Base-by-base conservation (phyloP, 1,284 basidiomycete genomes). In the Apiotrichum domesticum region DNA sequence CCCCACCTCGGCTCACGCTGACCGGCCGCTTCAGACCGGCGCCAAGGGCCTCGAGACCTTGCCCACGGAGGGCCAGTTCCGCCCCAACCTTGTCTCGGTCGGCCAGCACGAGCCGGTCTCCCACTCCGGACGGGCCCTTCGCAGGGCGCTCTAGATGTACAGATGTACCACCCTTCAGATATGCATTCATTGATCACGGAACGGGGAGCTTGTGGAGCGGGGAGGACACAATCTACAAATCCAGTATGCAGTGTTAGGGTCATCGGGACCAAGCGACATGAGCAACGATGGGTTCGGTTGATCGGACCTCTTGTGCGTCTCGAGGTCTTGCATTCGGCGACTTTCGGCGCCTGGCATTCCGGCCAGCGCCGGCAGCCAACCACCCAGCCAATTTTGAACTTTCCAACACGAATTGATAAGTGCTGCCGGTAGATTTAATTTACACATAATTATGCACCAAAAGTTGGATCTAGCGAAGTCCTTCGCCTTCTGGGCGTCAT, bases 171-270 rank as follows among this genome's bases (percentile, higher is more conserved):
- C 46, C 51, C 10, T 51, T 57, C 55, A 50, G 54, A 39, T 33
- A 58, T 58, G 57, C 57, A 58, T 58, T 50, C 54, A 55, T 55
- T 55, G 48, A 55, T 54, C 52, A 54, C 52, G 52, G 33, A 3
- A 14, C 14, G 11, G 41, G n/a, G 41, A 21, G 21, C 21, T 21
- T 21, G 21, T 21, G 21, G 21, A 21, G 21, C 21, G 21, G 21
- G 21, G 21, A 21, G 21, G 21, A 21, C 21, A 21, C 21, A 21
- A 21, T 21, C 21, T 21, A 21, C 21, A 21, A 21, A 21, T 21
- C 21, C 21, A 21, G 21, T 21, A 21, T 21, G 21, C 21, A 21
- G 21, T 21, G 21, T 21, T 21, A 21, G 21, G 21, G 21, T 21
- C 21, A 21, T 21, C 21, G 21, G 21, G 21, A 21, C 21, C 21